Evolutionary conservation across 768 basidiomycete species (phyloP).

Genomic region (Thelephora aurantiotincta): DNA sequence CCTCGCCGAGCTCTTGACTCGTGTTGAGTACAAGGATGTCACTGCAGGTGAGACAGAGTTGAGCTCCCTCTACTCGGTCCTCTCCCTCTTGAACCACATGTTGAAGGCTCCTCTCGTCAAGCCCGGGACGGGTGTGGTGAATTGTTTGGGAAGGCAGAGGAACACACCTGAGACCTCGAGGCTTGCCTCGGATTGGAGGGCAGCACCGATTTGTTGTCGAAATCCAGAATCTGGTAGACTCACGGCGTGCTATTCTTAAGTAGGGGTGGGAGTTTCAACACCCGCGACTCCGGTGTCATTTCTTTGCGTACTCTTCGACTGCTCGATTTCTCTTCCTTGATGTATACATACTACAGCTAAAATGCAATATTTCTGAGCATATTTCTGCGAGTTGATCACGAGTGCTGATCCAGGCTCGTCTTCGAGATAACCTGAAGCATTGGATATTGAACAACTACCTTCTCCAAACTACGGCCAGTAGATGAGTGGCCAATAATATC

Average conservation of each 20-base stretch:
- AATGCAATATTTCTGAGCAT: no score
- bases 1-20: constrained; percentile 87
- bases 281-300: background rate
- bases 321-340: no score
- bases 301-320: no score
- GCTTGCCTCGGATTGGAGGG: constrained; percentile 84
- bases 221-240: constrained; percentile 77
- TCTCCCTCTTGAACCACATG: constrained; percentile 93
- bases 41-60: constrained; percentile 42
- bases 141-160: constrained; percentile 89
- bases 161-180: constrained; percentile 86
- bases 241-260: background rate
- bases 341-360: no score
- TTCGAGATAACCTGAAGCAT: no score
- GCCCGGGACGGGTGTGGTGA: constrained; percentile 87
- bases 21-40: constrained; percentile 71
- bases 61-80: constrained; percentile 75
- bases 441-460: no score
- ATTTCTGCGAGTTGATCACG: no score
- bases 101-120: constrained; percentile 97
- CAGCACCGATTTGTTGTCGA: constrained; percentile 71
- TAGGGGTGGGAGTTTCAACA: background rate
- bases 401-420: no score
- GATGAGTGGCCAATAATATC: no score
- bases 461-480: no score